phyloP scores from a whole-genome alignment of 1,139 yeast genomes.

The Yamadazyma aaseri region DNA sequence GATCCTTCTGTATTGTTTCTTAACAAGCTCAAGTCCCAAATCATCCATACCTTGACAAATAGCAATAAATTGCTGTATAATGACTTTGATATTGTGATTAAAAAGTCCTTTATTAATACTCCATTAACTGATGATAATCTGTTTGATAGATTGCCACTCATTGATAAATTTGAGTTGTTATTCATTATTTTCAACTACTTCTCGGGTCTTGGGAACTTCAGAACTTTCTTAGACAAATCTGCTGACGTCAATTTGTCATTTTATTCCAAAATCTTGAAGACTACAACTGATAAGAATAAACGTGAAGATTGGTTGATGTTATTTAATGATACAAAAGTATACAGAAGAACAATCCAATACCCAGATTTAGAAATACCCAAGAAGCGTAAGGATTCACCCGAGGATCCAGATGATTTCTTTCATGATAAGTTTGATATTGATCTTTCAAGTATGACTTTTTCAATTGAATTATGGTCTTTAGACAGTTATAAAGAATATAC shows the following conservation, averaged over 20 bases:
- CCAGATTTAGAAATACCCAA: slow-evolving; percentile 40
- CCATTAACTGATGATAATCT: slow-evolving; percentile 28
- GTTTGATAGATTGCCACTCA: slow-evolving; percentile 39
- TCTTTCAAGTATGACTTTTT: slow-evolving; percentile 24
- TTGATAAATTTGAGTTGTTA: slow-evolving; percentile 47
- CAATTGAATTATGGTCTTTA: slow-evolving; percentile 32
- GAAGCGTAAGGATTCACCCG: slow-evolving; percentile 35
- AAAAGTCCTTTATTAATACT: slow-evolving; percentile 40
- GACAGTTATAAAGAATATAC: slow-evolving; percentile 30
- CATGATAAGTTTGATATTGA: slow-evolving; percentile 32
- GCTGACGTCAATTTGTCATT: slow-evolving; percentile 22
- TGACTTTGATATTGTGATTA: slow-evolving; percentile 15
- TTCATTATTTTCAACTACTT: slow-evolving; percentile 41
- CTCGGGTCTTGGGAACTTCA: slow-evolving; percentile 35
- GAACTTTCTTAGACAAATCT: slow-evolving; percentile 43
- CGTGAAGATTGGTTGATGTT: slow-evolving; percentile 36
- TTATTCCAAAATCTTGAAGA: slow-evolving; percentile 29
- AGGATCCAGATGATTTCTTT: slow-evolving; percentile 29
- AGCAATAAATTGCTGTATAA: slow-evolving; percentile 9
- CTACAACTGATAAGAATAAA: slow-evolving; percentile 10
- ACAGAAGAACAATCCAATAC: slow-evolving; percentile 34
- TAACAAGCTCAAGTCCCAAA: slow-evolving; percentile 38
- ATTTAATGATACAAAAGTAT: slow-evolving; percentile 46
- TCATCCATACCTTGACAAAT: slow-evolving; percentile 25
- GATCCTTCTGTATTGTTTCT: slow-evolving; percentile 35